Evolutionary conservation across 2,329 filamentous ascomycete species (phyloP).

Genomic region (Trichoderma semiorbis): DNA sequence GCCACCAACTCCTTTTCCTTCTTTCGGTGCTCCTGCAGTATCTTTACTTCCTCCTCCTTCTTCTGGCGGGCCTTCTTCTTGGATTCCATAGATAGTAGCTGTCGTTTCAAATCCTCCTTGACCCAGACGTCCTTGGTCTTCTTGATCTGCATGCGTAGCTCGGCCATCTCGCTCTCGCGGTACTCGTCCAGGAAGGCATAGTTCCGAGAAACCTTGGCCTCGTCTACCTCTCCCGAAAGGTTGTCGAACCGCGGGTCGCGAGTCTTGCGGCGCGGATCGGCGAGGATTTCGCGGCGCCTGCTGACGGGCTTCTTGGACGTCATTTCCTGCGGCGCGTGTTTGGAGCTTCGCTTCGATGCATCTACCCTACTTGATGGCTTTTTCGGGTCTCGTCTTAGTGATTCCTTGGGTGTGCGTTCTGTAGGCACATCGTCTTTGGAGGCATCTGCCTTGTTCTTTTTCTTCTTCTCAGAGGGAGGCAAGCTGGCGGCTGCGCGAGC

Average conservation of each 20-base stretch:
- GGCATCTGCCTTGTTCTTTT: constrained; percentile 29
- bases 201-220: constrained; percentile 60
- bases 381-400: not conserved
- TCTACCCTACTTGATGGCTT: constrained; percentile 20
- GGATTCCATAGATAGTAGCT: constrained; percentile 75
- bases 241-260: constrained; percentile 90
- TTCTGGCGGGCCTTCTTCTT: constrained; percentile 66
- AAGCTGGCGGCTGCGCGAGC: constrained; percentile 79
- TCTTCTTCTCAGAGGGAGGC: constrained; percentile 30
- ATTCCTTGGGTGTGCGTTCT: constrained; percentile 17
- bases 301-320: constrained; percentile 81
- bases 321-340: constrained; percentile 84
- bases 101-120: constrained; percentile 68
- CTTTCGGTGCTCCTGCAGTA: constrained; percentile 72
- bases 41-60: constrained; percentile 65
- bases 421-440: constrained; percentile 27
- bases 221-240: constrained; percentile 51
- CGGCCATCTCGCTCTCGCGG: constrained; percentile 74
- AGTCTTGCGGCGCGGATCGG: constrained; percentile 51
- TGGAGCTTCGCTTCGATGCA: constrained; percentile 54
- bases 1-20: constrained; percentile 81
- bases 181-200: constrained; percentile 91
- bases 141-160: constrained; percentile 66
- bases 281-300: constrained; percentile 71
- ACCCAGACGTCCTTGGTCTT: constrained; percentile 59